These are phyloP conservation scores for Xerocomus potaroensis DNA, from an alignment of 768 basidiomycete species.

Conservation along the genomic window DNA sequence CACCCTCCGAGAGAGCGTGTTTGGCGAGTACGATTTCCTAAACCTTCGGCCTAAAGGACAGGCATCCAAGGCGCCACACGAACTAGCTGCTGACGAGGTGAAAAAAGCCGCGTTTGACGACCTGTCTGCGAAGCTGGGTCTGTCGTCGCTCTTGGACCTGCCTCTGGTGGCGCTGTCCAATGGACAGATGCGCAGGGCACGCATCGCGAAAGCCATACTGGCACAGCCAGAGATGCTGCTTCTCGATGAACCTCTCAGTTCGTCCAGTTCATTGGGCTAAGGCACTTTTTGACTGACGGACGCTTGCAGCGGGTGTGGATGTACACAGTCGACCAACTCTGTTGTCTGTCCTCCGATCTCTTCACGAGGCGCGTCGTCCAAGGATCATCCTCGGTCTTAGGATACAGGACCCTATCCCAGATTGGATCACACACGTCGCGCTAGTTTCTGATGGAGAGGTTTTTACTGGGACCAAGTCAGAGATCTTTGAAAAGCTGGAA, in stretches of 20 bases:
- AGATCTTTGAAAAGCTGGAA: slow-evolving; percentile 35
- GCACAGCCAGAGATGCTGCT: slow-evolving; percentile 68
- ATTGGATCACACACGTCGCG: slow-evolving; percentile 69
- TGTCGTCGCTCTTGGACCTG: slow-evolving; percentile 67
- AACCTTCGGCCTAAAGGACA: slow-evolving; percentile 25
- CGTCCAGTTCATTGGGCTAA: slow-evolving; percentile 19
- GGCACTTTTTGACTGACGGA: not conserved
- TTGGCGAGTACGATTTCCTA: slow-evolving; percentile 44
- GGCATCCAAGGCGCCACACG: slow-evolving; percentile 18
- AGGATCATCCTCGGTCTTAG: slow-evolving; percentile 65
- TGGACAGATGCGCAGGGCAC: slow-evolving; percentile 85
- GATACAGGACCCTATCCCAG: slow-evolving; percentile 66
- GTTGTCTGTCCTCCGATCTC: slow-evolving; percentile 47
- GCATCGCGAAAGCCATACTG: slow-evolving; percentile 76
- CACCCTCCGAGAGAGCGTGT: slow-evolving; percentile 71
- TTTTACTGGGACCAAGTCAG: slow-evolving; percentile 45
- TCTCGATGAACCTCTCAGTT: slow-evolving; percentile 91
- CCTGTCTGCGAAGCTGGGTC: slow-evolving; percentile 52
- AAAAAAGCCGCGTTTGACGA: slow-evolving; percentile 43
- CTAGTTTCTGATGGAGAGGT: slow-evolving; percentile 47
- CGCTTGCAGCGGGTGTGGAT: slow-evolving; percentile 74
- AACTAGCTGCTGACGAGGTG: slow-evolving; percentile 24
- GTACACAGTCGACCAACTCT: slow-evolving; percentile 52
- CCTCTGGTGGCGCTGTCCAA: slow-evolving; percentile 85
- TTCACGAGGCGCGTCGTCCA: slow-evolving; percentile 49